Percentiles rank a stretch among this genome's conserved stretches.
phyloP scores from a whole-genome alignment of 2,329 filamentous ascomycete genomes.

The Sclerotiophoma versabilis region DNA sequence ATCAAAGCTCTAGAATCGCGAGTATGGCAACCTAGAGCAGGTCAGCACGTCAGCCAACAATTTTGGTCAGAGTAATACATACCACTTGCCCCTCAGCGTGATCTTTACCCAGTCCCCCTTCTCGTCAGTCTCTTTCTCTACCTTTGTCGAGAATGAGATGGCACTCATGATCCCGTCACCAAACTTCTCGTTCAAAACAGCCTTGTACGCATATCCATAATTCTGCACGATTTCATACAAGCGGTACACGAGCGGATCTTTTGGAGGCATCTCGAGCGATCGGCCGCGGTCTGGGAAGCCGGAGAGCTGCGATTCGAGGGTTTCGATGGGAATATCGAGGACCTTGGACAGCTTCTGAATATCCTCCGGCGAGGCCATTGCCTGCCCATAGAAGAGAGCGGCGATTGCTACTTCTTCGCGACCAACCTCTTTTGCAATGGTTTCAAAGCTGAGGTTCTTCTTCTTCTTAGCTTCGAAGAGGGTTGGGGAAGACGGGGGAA shows the following conservation, averaged over 20 bases:
- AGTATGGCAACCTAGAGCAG: constrained; percentile 55
- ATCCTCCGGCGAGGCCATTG: constrained; percentile 74
- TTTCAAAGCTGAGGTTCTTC: constrained; percentile 79
- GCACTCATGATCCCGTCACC: constrained; percentile 91
- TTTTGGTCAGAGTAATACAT: constrained; percentile 28
- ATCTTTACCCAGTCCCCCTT: constrained; percentile 88
- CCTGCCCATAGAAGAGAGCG: constrained; percentile 90
- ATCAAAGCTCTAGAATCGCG: constrained; percentile 51
- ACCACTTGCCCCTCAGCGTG: constrained; percentile 85
- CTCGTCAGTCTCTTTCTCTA: constrained; percentile 91
- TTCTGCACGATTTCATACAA: constrained; percentile 96
- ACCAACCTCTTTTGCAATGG: constrained; percentile 74
- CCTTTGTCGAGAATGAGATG: constrained; percentile 86
- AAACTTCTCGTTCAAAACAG: constrained; percentile 89
- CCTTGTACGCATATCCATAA: constrained; percentile 96
- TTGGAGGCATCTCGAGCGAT: constrained; percentile 81
- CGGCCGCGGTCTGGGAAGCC: constrained; percentile 83
- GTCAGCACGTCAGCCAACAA: constrained; percentile 18
- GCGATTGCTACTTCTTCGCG: constrained; percentile 85
- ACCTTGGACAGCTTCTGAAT: constrained; percentile 70
- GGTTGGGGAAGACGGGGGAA: constrained; percentile 73
- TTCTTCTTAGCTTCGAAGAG: constrained; percentile 83
- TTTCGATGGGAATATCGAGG: constrained; percentile 65
- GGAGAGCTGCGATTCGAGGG: constrained; percentile 68
- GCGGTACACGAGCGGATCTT: constrained; percentile 86